Evolutionary conservation across 2,329 filamentous ascomycete species (phyloP).

Genomic region (Arthrocladium fulminans): DNA sequence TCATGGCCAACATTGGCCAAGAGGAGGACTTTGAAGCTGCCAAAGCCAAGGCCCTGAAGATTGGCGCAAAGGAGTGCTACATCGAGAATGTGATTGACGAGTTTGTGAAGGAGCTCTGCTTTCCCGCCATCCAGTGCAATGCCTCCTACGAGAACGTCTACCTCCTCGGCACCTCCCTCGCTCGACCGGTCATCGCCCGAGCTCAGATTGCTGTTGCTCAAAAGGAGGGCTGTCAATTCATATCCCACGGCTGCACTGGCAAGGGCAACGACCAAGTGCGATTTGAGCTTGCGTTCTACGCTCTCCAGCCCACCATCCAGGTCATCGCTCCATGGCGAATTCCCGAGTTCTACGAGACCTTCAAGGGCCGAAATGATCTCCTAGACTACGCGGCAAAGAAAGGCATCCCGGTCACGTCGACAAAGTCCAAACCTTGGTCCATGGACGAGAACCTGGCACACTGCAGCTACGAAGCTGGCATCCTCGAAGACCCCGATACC

Average conservation of each 20-base stretch:
- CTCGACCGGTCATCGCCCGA: constrained; percentile 40
- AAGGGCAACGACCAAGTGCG: constrained; percentile 42
- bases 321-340: constrained; percentile 42
- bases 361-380: constrained; percentile 41
- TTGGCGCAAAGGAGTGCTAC: constrained; percentile 56
- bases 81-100: constrained; percentile 56
- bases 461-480: constrained; percentile 58
- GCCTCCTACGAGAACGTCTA: constrained; percentile 28
- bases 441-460: constrained; percentile 63
- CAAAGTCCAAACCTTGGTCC: constrained; percentile 45
- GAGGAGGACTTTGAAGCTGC: constrained; percentile 62
- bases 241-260: constrained; percentile 39
- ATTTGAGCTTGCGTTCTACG: constrained; percentile 44
- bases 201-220: constrained; percentile 35
- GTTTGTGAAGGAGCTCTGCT: constrained; percentile 74
- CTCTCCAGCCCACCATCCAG: constrained; percentile 39
- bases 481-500: constrained; percentile 55
- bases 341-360: constrained; percentile 41
- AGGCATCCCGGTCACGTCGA: constrained; percentile 40
- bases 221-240: constrained; percentile 33
- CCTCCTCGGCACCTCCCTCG: constrained; percentile 25
- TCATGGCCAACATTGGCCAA: constrained; percentile 64
- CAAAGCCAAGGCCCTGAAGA: constrained; percentile 56
- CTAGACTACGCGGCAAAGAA: constrained; percentile 41
- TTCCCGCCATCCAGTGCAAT: constrained; percentile 66